Evolutionary conservation across 73 alveolate species (phyloP).

Genomic region (Paramecium sonneborni): DNA sequence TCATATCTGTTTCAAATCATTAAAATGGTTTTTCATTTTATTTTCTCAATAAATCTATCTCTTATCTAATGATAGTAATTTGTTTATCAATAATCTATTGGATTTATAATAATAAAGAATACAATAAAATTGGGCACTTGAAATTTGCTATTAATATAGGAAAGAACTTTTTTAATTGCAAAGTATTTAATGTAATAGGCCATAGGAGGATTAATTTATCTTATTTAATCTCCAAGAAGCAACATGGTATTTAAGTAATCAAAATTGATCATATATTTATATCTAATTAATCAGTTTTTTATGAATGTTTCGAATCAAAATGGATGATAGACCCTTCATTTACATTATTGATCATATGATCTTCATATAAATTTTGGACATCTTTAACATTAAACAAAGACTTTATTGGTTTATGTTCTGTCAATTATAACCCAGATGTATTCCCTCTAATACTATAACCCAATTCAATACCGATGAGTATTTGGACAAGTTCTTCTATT

Average conservation of each 20-base stretch:
- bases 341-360: not conserved
- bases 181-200: not conserved
- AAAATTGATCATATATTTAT: slow-evolving; percentile 55
- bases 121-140: slow-evolving; percentile 29
- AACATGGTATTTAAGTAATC: slow-evolving; percentile 40
- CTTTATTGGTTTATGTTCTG: slow-evolving; percentile 2
- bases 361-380: not conserved
- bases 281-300: slow-evolving; percentile 41
- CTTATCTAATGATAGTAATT: slow-evolving; percentile 5
- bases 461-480: not conserved
- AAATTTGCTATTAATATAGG: not conserved
- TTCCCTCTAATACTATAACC: not conserved
- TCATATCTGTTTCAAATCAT: not conserved
- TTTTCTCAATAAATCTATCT: not conserved
- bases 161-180: slow-evolving; percentile 43
- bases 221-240: slow-evolving; percentile 16
- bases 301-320: slow-evolving; percentile 2
- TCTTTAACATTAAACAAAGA: slow-evolving; percentile 20
- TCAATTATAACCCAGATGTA: not conserved
- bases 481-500: not conserved
- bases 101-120: not conserved
- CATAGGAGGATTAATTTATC: slow-evolving; percentile 20
- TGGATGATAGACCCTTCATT: slow-evolving; percentile 33
- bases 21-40: not conserved
- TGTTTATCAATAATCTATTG: not conserved